Evolutionary conservation across 2,329 filamentous ascomycete species (phyloP).

Genomic region (Coniochaeta sp.): DNA sequence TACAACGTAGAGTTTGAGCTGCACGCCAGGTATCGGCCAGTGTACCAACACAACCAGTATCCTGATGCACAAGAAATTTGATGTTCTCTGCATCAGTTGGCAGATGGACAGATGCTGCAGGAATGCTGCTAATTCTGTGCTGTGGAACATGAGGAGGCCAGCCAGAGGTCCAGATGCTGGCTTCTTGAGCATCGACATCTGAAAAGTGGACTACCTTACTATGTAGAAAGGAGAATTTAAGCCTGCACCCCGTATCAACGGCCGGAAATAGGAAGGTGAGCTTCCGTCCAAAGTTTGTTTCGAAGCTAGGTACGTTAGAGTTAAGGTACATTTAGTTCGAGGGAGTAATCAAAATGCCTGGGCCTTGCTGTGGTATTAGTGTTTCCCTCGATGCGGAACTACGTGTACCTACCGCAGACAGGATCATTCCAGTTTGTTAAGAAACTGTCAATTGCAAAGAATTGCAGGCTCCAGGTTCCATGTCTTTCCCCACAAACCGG

Average conservation of each 20-base stretch:
- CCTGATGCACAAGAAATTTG: background rate
- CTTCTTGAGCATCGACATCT: background rate
- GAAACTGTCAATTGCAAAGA: no score
- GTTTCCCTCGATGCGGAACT: background rate
- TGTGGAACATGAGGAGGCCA: background rate
- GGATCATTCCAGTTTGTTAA: no score
- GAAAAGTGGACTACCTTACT: background rate
- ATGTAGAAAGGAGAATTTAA: background rate
- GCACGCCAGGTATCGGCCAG: no score
- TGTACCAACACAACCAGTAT: background rate
- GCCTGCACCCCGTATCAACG: background rate
- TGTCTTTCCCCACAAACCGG: background rate
- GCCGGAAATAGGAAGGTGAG: background rate
- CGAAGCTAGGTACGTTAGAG: no score
- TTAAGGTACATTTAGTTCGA: no score
- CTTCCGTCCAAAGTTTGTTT: no score
- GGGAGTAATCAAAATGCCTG: no score
- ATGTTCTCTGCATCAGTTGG: background rate
- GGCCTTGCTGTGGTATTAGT: no score
- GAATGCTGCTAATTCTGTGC: background rate
- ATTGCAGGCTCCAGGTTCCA: background rate
- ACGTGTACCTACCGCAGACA: no score
- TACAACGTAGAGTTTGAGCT: no score
- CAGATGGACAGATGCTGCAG: background rate
- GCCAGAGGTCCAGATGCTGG: background rate